phyloP scores from a whole-genome alignment of 1,139 yeast species.

The Debaryomyces sp. region DNA sequence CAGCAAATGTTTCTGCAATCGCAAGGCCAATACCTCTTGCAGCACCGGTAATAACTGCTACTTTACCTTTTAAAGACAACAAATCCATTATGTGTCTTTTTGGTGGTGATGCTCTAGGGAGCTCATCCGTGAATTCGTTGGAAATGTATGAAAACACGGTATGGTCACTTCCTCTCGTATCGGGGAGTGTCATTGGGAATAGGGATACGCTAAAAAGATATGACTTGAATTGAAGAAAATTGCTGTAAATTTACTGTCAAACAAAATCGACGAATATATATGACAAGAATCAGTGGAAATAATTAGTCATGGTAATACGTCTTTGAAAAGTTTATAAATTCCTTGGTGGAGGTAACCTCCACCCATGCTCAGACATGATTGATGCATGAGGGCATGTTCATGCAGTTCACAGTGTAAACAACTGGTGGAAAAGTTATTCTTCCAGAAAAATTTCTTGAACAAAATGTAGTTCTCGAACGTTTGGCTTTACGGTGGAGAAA shows the following conservation, averaged over 20 bases:
- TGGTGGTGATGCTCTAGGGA: conserved; percentile 18
- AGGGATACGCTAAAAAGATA: background rate
- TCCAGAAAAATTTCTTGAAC: background rate
- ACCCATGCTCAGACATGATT: too few relatives aligned
- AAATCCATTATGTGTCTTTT: conserved; percentile 25
- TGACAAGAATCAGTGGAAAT: background rate
- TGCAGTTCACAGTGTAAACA: background rate
- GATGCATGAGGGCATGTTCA: background rate
- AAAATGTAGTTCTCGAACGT: background rate
- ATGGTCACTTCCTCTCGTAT: conserved; percentile 9
- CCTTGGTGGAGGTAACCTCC: background rate
- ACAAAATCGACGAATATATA: background rate
- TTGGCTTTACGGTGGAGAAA: background rate
- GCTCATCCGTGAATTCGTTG: conserved; percentile 22
- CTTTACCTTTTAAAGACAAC: conserved; percentile 38
- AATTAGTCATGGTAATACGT: too few relatives aligned
- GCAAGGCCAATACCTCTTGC: conserved; percentile 49
- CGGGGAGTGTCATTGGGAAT: conserved; percentile 3
- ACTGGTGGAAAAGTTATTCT: background rate
- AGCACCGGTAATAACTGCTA: conserved; percentile 48
- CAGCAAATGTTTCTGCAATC: conserved; percentile 47
- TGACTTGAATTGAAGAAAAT: background rate
- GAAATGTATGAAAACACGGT: conserved; percentile 30
- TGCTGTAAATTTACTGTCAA: background rate
- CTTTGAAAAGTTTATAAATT: too few relatives aligned